A percentile compares a stretch with the other conserved stretches of the same genome.
These are phyloP conservation scores for Ichthyophthirius multifiliis DNA, from an alignment of 169 alveolate genomes.

Conservation along the genomic window DNA sequence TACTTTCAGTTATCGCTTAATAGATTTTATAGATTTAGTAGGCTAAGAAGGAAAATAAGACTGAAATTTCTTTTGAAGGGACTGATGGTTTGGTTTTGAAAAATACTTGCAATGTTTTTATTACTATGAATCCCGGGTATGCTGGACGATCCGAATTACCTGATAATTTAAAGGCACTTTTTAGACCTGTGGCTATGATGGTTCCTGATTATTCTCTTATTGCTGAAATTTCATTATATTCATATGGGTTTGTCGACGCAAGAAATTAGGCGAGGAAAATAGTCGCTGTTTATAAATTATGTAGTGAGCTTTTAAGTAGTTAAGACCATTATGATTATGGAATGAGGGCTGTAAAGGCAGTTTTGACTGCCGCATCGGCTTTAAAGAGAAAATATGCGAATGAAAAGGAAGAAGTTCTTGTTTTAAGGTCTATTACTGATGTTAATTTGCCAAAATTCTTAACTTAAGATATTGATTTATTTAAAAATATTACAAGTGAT, in stretches of 20 bases:
- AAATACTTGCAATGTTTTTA: conserved; percentile 73
- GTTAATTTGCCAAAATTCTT: conserved; percentile 79
- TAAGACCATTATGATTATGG: conserved; percentile 89
- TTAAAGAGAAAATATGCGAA: conserved; percentile 51
- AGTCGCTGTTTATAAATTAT: conserved; percentile 68
- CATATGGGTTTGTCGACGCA: conserved; percentile 82
- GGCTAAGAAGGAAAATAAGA: conserved; percentile 58
- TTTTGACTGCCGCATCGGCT: conserved; percentile 74
- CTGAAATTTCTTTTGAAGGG: conserved; percentile 67
- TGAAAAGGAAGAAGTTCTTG: conserved; percentile 70
- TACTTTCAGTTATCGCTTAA: conserved; percentile 85
- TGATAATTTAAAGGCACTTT: conserved; percentile 86
- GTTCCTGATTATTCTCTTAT: conserved; percentile 86
- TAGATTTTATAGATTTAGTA: conserved; percentile 70
- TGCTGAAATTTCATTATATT: conserved; percentile 83
- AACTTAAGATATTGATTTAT: conserved; percentile 72
- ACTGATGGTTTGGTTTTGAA: conserved; percentile 68
- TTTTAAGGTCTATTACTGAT: conserved; percentile 70
- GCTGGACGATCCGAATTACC: conserved; percentile 89
- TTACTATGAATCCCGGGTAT: conserved; percentile 91
- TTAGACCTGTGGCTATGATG: conserved; percentile 90
- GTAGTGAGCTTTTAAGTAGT: conserved; percentile 73
- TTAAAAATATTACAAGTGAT: conserved; percentile 75
- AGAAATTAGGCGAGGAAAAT: conserved; percentile 79
- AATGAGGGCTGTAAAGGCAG: conserved; percentile 86